Conservation (phyloP, 2,329 filamentous ascomycete species). For the Ascochyta lentis region DNA sequence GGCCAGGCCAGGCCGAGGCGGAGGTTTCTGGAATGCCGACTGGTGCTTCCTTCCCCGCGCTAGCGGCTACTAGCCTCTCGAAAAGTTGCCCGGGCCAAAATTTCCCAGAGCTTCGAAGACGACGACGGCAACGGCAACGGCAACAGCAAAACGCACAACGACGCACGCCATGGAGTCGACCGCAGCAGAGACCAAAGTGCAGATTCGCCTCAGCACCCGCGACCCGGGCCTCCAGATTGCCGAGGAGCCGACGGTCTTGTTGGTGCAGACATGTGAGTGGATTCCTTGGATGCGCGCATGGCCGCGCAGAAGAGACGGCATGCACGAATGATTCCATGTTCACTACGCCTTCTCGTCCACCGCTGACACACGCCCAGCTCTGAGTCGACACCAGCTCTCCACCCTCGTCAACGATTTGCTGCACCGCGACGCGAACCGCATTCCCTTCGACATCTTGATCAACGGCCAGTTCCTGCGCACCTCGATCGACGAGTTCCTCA, state of each 20-base stretch:
- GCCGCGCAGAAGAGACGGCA: not conserved
- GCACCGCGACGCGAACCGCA: conserved; percentile 64
- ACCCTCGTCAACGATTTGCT: conserved; percentile 69
- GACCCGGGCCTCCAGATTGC: conserved; percentile 42
- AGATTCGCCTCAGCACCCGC: conserved; percentile 46
- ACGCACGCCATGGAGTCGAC: conserved; percentile 34
- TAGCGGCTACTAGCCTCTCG: conserved; percentile 28
- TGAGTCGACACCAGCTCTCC: conserved; percentile 57
- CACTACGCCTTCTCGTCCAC: not conserved
- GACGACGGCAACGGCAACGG: conserved; percentile 16
- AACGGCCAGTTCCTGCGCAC: conserved; percentile 91
- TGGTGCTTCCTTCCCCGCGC: conserved; percentile 23
- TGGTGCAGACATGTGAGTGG: conserved; percentile 44
- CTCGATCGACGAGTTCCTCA: conserved; percentile 89
- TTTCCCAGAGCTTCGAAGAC: conserved; percentile 28
- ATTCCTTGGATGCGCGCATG: not conserved
- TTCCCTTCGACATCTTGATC: conserved; percentile 93
- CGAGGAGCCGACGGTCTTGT: conserved; percentile 40
- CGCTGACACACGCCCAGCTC: conserved; percentile 29
- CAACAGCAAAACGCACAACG: conserved; percentile 14
- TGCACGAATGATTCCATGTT: no score
- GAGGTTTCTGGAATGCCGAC: conserved; percentile 29
- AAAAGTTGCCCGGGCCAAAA: conserved; percentile 34
- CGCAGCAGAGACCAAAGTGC: conserved; percentile 40
- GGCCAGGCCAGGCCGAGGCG: conserved; percentile 15